Conservation (phyloP, 768 basidiomycete genomes). For the Postia placenta region DNA sequence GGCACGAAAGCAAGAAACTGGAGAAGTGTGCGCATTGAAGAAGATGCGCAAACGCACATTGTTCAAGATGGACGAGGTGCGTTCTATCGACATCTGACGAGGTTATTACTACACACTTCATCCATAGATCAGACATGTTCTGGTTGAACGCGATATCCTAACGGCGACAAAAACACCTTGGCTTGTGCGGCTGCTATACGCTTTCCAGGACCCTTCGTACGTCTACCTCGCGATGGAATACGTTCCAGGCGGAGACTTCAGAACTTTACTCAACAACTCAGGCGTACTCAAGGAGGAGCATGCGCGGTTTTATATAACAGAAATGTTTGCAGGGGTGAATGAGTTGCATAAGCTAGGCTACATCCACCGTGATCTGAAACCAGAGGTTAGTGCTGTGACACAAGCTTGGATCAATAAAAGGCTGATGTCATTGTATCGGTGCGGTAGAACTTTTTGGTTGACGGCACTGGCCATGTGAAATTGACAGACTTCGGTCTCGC, state of each 20-base stretch:
- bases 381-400: slow-evolving; percentile 59
- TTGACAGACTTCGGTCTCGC: slow-evolving; percentile 97
- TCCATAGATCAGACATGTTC: slow-evolving; percentile 85
- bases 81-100: background rate
- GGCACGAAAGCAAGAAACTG: slow-evolving; percentile 91
- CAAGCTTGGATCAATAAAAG: background rate
- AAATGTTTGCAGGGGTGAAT: slow-evolving; percentile 94
- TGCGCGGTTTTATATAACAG: slow-evolving; percentile 92
- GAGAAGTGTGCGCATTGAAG: slow-evolving; percentile 95
- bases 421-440: too few species aligned
- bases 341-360: slow-evolving; percentile 97
- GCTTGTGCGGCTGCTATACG: slow-evolving; percentile 92
- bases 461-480: slow-evolving; percentile 94
- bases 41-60: slow-evolving; percentile 94
- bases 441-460: slow-evolving; percentile 89
- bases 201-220: slow-evolving; percentile 88
- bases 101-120: background rate
- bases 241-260: slow-evolving; percentile 97
- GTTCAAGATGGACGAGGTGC: slow-evolving; percentile 98
- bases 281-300: slow-evolving; percentile 97
- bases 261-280: slow-evolving; percentile 95
- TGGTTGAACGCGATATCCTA: slow-evolving; percentile 95
- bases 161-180: slow-evolving; percentile 97
- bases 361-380: slow-evolving; percentile 96
- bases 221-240: slow-evolving; percentile 99